Conservation (phyloP, 768 basidiomycete species). For the Calocera viscosa region DNA sequence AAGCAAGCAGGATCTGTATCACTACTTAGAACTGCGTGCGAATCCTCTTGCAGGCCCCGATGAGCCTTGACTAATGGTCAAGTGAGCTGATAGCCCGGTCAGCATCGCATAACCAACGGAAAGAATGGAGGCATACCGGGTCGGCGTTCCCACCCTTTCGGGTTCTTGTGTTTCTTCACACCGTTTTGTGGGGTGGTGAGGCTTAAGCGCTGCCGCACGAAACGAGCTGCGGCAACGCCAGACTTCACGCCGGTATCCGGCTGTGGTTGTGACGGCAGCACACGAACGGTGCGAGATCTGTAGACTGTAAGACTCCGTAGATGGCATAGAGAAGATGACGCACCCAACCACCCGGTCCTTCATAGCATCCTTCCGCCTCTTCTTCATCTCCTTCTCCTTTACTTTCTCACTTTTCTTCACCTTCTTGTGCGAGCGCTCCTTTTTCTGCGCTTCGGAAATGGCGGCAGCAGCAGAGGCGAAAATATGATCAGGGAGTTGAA, state of each 20-base stretch:
- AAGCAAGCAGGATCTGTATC: background rate
- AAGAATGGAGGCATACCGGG: background rate
- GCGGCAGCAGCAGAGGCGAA: slow-evolving; percentile 1
- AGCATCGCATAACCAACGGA: background rate
- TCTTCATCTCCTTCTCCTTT: background rate
- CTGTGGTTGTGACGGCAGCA: background rate
- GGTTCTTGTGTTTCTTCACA: background rate
- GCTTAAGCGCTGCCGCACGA: background rate
- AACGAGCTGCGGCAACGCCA: background rate
- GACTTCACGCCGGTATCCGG: background rate
- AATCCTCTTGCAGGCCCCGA: background rate
- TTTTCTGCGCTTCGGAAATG: background rate
- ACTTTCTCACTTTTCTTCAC: background rate
- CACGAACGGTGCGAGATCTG: background rate
- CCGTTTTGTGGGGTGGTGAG: background rate
- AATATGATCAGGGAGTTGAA: background rate
- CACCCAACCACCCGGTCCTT: background rate
- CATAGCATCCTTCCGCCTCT: background rate
- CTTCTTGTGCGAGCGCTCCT: background rate
- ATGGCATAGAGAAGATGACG: background rate
- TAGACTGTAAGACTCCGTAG: background rate
- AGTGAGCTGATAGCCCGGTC: background rate
- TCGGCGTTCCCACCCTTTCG: background rate
- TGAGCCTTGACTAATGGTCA: background rate
- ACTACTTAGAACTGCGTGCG: background rate